Percentiles rank a stretch among this genome's conserved stretches.
phyloP scores from a whole-genome alignment of 2,329 filamentous ascomycete species.

The Ilyonectria mors-panacis region DNA sequence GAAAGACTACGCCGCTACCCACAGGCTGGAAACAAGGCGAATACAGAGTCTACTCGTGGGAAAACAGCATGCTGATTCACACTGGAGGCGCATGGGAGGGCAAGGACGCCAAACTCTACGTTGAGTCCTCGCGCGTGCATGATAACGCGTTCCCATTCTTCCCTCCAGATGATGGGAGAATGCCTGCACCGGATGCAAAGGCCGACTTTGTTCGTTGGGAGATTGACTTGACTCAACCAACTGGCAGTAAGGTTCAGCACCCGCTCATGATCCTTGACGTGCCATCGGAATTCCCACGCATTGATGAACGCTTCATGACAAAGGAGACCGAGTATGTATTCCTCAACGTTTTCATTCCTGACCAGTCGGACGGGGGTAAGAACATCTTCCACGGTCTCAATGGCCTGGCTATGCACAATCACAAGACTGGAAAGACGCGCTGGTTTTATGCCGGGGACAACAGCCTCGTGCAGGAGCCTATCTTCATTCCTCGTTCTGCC shows the following conservation, averaged over 20 bases:
- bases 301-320: slow-evolving; percentile 31
- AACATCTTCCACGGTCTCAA: slow-evolving; percentile 32
- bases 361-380: neutral
- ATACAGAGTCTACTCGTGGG: slow-evolving; percentile 24
- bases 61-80: slow-evolving; percentile 35
- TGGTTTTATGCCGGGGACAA: slow-evolving; percentile 32
- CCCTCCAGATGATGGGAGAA: slow-evolving; percentile 7
- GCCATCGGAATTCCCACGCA: slow-evolving; percentile 16
- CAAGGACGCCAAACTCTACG: slow-evolving; percentile 15
- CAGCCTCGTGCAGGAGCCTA: slow-evolving; percentile 24
- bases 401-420: slow-evolving; percentile 21
- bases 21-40: slow-evolving; percentile 25
- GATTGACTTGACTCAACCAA: slow-evolving; percentile 28
- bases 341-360: slow-evolving; percentile 24
- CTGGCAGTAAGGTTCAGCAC: neutral
- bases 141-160: slow-evolving; percentile 37
- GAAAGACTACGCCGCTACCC: neutral
- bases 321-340: slow-evolving; percentile 19
- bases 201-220: slow-evolving; percentile 39
- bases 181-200: slow-evolving; percentile 15
- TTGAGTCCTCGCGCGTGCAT: slow-evolving; percentile 32
- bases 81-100: slow-evolving; percentile 32
- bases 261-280: slow-evolving; percentile 18
- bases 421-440: slow-evolving; percentile 11
- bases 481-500: slow-evolving; percentile 24